Evolutionary conservation across 345 rosid genomes (phyloP).

Genomic region (Eucalyptus microcorys): DNA sequence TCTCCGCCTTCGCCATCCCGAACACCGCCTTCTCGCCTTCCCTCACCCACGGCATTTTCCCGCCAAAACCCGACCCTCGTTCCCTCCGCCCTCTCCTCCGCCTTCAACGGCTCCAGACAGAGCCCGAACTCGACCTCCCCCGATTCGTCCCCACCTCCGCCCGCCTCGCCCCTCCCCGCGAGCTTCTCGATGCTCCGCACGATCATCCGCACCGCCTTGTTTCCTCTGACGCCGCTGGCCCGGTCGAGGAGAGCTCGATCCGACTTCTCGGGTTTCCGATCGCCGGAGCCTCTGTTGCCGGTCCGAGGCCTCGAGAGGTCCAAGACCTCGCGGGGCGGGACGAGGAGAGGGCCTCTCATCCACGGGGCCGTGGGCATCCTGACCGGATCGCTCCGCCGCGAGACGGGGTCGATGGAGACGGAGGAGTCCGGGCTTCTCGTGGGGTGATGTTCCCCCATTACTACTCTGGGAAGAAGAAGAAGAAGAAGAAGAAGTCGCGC

Average conservation of each 20-base stretch:
- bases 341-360: conserved; percentile 51
- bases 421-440: neutral
- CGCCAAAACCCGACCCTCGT: conserved; percentile 5
- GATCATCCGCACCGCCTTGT: conserved; percentile 50
- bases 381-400: conserved; percentile 2
- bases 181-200: conserved; percentile 45
- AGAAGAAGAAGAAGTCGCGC: neutral
- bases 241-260: conserved; percentile 51
- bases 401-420: neutral
- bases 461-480: neutral
- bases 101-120: conserved; percentile 5
- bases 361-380: conserved; percentile 62
- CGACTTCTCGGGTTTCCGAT: conserved; percentile 14
- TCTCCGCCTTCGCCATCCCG: conserved; percentile 38
- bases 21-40: conserved; percentile 30
- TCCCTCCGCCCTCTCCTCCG: neutral
- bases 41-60: conserved; percentile 59
- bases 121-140: conserved; percentile 20
- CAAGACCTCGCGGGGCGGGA: conserved; percentile 31
- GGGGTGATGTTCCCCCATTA: neutral
- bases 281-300: neutral
- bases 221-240: conserved; percentile 65
- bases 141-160: neutral
- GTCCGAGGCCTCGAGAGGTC: conserved; percentile 9
- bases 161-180: neutral